A percentile compares a stretch with the other conserved stretches of the same genome.
These are phyloP conservation scores for Cucurbita maxima DNA, from an alignment of 306 rosid genomes.

Conservation along the genomic window DNA sequence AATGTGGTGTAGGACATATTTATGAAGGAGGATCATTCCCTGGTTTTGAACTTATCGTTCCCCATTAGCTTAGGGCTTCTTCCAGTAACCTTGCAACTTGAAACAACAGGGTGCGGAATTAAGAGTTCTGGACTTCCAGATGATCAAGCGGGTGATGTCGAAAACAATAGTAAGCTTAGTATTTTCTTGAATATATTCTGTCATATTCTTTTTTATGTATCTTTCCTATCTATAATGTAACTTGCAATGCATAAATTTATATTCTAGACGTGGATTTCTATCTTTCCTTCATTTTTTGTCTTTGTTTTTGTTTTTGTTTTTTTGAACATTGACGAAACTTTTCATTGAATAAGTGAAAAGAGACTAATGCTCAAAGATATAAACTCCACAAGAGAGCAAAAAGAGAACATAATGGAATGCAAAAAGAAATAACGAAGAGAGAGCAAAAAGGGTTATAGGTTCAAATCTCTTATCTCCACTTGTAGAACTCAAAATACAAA, in stretches of 20 bases:
- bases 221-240: not conserved
- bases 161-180: slow-evolving; percentile 56
- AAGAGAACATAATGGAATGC: not conserved
- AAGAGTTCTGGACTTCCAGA: slow-evolving; percentile 64
- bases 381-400: not conserved
- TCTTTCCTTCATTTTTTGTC: not conserved
- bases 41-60: slow-evolving; percentile 67
- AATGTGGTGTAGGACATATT: slow-evolving; percentile 46
- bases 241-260: not conserved
- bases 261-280: not conserved
- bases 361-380: not conserved
- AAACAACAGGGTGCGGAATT: slow-evolving; percentile 78
- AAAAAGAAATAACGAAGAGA: not conserved
- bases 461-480: not conserved
- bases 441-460: no score
- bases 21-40: slow-evolving; percentile 81
- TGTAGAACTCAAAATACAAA: no score
- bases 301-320: no score
- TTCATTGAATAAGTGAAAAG: not conserved
- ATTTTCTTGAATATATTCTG: not conserved
- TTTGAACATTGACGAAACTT: not conserved
- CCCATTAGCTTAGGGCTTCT: slow-evolving; percentile 80
- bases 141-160: slow-evolving; percentile 60
- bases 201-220: not conserved
- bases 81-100: slow-evolving; percentile 66